phyloP scores from a whole-genome alignment of 2,329 filamentous ascomycete genomes.

The Passalora sequoiae region DNA sequence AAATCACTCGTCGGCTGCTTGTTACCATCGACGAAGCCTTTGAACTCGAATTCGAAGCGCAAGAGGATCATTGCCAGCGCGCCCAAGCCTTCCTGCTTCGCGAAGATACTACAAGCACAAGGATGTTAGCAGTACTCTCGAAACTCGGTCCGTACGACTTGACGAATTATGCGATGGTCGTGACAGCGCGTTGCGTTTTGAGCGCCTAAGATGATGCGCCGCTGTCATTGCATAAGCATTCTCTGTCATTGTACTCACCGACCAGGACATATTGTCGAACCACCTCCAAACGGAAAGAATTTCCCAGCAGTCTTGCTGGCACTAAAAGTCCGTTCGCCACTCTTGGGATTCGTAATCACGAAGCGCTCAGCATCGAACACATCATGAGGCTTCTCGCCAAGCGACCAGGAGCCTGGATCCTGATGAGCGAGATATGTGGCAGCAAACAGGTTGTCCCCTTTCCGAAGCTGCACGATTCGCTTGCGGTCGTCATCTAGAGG shows the following conservation, averaged over 20 bases:
- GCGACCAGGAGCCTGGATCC: slow-evolving; percentile 25
- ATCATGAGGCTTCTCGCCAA: slow-evolving; percentile 11
- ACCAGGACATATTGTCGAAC: slow-evolving; percentile 27
- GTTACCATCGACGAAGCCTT: slow-evolving; percentile 23
- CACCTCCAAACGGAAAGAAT: slow-evolving; percentile 33
- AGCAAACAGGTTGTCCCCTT: slow-evolving; percentile 30
- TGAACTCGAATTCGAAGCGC: slow-evolving; percentile 26
- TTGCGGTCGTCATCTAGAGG: slow-evolving; percentile 29
- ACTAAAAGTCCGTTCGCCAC: slow-evolving; percentile 24
- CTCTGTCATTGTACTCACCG: too few species aligned
- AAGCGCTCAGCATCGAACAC: slow-evolving; percentile 31
- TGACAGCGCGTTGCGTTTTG: too few species aligned
- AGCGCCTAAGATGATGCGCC: too few species aligned
- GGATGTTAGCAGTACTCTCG: too few species aligned
- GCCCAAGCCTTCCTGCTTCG: slow-evolving; percentile 29
- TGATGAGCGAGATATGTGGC: slow-evolving; percentile 30
- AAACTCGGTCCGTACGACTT: too few species aligned
- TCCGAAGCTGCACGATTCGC: slow-evolving; percentile 18
- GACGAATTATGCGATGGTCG: too few species aligned
- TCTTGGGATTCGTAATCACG: slow-evolving; percentile 25
- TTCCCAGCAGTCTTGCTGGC: slow-evolving; percentile 27
- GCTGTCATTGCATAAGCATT: too few species aligned
- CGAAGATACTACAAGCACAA: too few species aligned
- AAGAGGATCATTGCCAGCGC: slow-evolving; percentile 27
- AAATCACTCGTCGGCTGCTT: slow-evolving; percentile 20